Base-by-base conservation (phyloP, 2,329 filamentous ascomycete genomes). In the Aspergillus brasiliensis region DNA sequence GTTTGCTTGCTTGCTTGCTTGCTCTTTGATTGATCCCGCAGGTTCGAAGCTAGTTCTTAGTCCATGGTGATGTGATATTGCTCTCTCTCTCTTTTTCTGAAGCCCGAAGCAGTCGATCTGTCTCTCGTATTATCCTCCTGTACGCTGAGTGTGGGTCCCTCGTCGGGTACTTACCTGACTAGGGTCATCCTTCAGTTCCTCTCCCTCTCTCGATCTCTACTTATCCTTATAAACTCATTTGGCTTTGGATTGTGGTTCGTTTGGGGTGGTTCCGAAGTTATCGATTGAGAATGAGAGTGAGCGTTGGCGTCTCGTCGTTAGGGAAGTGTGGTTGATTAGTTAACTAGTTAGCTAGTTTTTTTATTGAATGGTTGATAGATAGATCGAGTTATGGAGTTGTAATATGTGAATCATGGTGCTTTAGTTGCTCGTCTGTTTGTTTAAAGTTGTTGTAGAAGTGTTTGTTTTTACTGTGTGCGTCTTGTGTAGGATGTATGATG, bases 21-120 rank as follows among this genome's bases (percentile, higher is more conserved):
- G 48, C 69, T 70, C 65, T 67, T 70, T 44, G 49, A 49, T 61
- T 56, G 48, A 69, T 70, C 65, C 70, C 69, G 72, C 73, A 72
- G 69, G 72, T 68, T 68, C 69, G 67, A 74, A 74, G 71, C 57
- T 73, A 73, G 64, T 73, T 61, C 62, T 58, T 58, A 21, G 53
- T 47, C 11, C 31, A 49, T 58, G 55, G 58, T 57, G 48, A 49
- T 34, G 59, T 31, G 38, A 25, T 51, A 48, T 51, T 57, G n/a
- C 40, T 17, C 31, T 34, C 28, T 31, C 28, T 31, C 28, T 8
- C 28, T 31, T 10, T 31, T 10, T 8, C 27, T 28, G 27, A 28
- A 28, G 27, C 27, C 31, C 11, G 48, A 60, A 54, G 53, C 37
- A 46, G 34, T 55, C 25, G 31, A 28, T 23, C 31, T 34, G 31